Evolutionary conservation across 768 basidiomycete genomes (phyloP).

Genomic region (Tricholoma saponaceum): DNA sequence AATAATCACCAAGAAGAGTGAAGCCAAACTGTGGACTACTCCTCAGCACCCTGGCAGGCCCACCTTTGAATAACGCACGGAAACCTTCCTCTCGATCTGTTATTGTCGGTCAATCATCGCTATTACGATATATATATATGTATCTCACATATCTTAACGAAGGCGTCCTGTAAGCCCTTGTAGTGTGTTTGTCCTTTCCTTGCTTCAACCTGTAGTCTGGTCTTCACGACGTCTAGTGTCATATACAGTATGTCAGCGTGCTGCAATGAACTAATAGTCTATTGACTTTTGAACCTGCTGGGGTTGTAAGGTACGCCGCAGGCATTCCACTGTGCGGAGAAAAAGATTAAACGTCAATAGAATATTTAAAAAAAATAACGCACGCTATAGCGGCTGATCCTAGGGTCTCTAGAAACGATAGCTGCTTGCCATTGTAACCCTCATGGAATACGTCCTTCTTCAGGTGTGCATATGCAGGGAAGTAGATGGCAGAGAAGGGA

Average conservation of each 20-base stretch:
- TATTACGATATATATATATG: background rate
- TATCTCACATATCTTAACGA: slow-evolving; percentile 78
- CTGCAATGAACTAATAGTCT: slow-evolving; percentile 5
- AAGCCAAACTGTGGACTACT: slow-evolving; percentile 95
- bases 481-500: slow-evolving; percentile 94
- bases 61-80: slow-evolving; percentile 88
- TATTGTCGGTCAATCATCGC: slow-evolving; percentile 10
- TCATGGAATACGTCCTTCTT: slow-evolving; percentile 95
- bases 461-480: slow-evolving; percentile 83
- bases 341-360: slow-evolving; percentile 24
- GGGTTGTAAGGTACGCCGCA: slow-evolving; percentile 90
- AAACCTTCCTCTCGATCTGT: slow-evolving; percentile 89
- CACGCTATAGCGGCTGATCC: slow-evolving; percentile 78
- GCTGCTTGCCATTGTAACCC: slow-evolving; percentile 90
- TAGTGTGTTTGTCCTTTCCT: slow-evolving; percentile 89
- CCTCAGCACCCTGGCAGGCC: slow-evolving; percentile 80
- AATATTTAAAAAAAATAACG: slow-evolving; percentile 26
- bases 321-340: slow-evolving; percentile 82
- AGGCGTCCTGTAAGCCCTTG: slow-evolving; percentile 86
- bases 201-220: slow-evolving; percentile 90
- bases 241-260: slow-evolving; percentile 13
- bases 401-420: slow-evolving; percentile 89
- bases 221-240: slow-evolving; percentile 88
- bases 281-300: slow-evolving; percentile 59
- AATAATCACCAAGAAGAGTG: slow-evolving; percentile 60